Evolutionary conservation across 192 early-diverging fungal genomes (phyloP).

Genomic region (Chytriomyces hyalinus): DNA sequence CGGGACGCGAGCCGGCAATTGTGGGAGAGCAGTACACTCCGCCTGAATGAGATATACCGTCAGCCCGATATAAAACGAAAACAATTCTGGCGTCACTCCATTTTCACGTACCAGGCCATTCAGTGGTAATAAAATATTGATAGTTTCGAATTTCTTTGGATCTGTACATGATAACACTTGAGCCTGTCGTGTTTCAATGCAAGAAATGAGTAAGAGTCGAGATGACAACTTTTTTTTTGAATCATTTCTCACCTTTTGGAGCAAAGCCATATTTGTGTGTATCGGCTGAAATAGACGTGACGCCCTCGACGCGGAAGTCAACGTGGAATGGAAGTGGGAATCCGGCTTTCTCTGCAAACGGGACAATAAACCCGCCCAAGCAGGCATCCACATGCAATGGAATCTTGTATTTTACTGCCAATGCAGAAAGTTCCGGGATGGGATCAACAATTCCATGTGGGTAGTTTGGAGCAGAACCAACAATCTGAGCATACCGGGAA

Average conservation of each 20-base stretch:
- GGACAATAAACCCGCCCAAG: slow-evolving; percentile 92
- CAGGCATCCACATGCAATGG: slow-evolving; percentile 96
- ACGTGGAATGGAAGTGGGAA: slow-evolving; percentile 76
- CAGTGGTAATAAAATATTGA: slow-evolving; percentile 89
- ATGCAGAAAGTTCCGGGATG: slow-evolving; percentile 74
- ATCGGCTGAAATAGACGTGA: slow-evolving; percentile 95
- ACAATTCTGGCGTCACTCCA: too few species aligned
- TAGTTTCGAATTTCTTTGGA: slow-evolving; percentile 78
- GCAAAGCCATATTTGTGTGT: slow-evolving; percentile 99
- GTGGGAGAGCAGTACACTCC: slow-evolving; percentile 95
- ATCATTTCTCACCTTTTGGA: slow-evolving; percentile 75
- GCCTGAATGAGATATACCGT: slow-evolving; percentile 33
- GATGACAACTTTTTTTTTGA: too few species aligned
- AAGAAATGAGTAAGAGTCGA: too few species aligned
- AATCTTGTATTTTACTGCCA: slow-evolving; percentile 82
- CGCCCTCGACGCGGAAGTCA: slow-evolving; percentile 90
- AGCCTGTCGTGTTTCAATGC: slow-evolving; percentile 19
- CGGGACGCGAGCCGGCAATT: slow-evolving; percentile 88
- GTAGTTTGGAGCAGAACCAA: slow-evolving; percentile 89
- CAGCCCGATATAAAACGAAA: neutral
- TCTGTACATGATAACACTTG: slow-evolving; percentile 91
- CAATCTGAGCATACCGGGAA: slow-evolving; percentile 55
- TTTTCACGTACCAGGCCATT: slow-evolving; percentile 73
- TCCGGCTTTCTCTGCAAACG: slow-evolving; percentile 92
- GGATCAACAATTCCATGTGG: slow-evolving; percentile 95